Base-by-base conservation (phyloP, 108 stramenopile genomes). In the Discostella pseudostelligera region DNA sequence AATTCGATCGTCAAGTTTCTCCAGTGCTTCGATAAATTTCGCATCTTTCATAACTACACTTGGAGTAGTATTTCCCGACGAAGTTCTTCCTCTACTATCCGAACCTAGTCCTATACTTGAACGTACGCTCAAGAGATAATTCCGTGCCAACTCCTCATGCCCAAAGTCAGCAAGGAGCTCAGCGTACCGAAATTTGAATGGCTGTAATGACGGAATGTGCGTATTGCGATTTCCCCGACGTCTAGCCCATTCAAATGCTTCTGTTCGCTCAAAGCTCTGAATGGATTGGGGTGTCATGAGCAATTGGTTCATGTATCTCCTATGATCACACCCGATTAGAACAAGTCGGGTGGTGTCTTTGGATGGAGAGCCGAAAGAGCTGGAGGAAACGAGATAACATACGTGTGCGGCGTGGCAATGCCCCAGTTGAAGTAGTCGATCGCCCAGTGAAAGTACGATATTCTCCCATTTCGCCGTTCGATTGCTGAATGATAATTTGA, bases 191-290 rank as follows among this genome's bases (percentile, higher is more conserved):
- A 92, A 53, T 54, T 95, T 93, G 67, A 93, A 89, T 14, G 84
- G 74, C 59, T 90, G 90, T 17, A 95, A 79, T 17, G 62, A 63
- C 20, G 71, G 76, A 19, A 93, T 74, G 22, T 61, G 61, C 10
- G 91, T 84, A 50, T 83, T 78, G 45, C 72, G 76, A 67, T 95
- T 95, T 29, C 90, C 91, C 64, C 56, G 74, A 7, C 91, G 81
- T 50, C 87, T 87, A 6, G 94, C 87, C 94, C 94, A 95, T 64
- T 95, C 94, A 58, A 88, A 95, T 3, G 91, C 94, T 65, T 95
- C 94, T n/a, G 94, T 89, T 35, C 85, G 67, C 24, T 81, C 68
- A 72, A 79, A 93, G 8, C 83, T 70, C 9, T 74, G 77, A 16
- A 90, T 55, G n/a, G 85, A 61, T 63, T 81, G 78, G 1, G 77